phyloP scores from a whole-genome alignment of 352 stramenopile genomes.

The Globisporangium echinulatum region DNA sequence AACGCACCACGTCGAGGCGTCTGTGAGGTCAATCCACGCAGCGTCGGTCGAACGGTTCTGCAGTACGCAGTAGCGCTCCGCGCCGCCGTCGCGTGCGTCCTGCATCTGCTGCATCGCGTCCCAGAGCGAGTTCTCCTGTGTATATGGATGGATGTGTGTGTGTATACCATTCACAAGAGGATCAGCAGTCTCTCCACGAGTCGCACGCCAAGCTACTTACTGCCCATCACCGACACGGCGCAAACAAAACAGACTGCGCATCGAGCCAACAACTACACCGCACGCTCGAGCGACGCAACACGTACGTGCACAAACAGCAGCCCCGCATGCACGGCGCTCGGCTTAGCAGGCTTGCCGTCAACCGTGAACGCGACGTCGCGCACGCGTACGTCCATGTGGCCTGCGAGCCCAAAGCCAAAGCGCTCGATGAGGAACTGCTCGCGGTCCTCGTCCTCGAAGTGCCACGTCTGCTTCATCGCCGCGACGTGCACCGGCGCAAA shows the following conservation, averaged over 20 bases:
- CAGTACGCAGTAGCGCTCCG: slow-evolving; percentile 33
- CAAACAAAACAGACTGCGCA: too few relatives aligned
- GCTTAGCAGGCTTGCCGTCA: background rate
- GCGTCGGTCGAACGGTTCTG: slow-evolving; percentile 36
- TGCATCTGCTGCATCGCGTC: slow-evolving; percentile 44
- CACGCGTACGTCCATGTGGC: slow-evolving; percentile 70
- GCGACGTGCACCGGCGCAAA: background rate
- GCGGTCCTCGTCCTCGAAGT: slow-evolving; percentile 61
- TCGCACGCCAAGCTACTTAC: too few relatives aligned
- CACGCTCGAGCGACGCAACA: background rate
- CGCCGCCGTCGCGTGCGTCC: slow-evolving; percentile 18
- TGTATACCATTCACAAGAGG: background rate
- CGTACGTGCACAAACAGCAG: slow-evolving; percentile 67
- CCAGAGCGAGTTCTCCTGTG: slow-evolving; percentile 50
- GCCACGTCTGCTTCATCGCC: slow-evolving; percentile 78
- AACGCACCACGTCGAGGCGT: slow-evolving; percentile 39
- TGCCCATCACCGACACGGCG: too few relatives aligned
- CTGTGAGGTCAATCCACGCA: slow-evolving; percentile 53
- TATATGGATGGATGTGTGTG: background rate
- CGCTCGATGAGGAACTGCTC: slow-evolving; percentile 85
- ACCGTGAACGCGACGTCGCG: slow-evolving; percentile 29
- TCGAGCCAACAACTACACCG: too few relatives aligned
- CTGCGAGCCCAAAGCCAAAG: slow-evolving; percentile 77
- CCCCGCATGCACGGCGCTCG: slow-evolving; percentile 20
- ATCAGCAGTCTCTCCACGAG: background rate